phyloP scores from a whole-genome alignment of 345 rosid genomes.

The Camelina neglecta region DNA sequence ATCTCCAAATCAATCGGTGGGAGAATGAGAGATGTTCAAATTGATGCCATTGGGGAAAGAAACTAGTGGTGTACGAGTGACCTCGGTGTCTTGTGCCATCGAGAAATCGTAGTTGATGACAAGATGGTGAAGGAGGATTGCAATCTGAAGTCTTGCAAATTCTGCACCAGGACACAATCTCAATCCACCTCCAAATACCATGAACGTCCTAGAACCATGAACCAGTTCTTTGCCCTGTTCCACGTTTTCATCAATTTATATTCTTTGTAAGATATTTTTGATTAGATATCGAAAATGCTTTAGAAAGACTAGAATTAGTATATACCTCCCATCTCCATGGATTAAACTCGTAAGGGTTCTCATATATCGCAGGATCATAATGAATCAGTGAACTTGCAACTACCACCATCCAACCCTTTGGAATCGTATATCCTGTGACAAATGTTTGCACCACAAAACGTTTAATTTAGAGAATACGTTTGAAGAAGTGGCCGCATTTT shows the following conservation, averaged over 20 bases:
- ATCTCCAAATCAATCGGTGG: neutral
- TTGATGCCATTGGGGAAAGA: neutral
- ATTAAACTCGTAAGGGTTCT: neutral
- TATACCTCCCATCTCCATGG: constrained; percentile 8
- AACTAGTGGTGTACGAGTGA: neutral
- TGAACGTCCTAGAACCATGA: neutral
- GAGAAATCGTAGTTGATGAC: neutral
- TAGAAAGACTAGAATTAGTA: neutral
- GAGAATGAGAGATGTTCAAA: neutral
- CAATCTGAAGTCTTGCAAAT: neutral
- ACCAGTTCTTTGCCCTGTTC: neutral
- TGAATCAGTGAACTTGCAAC: neutral
- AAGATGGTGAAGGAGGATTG: neutral
- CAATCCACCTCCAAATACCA: neutral
- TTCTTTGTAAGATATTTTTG: neutral
- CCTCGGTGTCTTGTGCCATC: neutral
- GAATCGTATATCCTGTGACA: neutral
- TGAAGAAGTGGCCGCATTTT: neutral
- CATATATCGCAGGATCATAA: neutral
- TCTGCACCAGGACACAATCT: neutral
- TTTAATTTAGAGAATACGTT: neutral
- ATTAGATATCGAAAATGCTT: neutral
- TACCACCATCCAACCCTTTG: neutral
- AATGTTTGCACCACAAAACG: neutral
- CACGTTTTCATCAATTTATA: neutral